Conservation (phyloP, 208 protist species). For the Phytomonas francai region DNA sequence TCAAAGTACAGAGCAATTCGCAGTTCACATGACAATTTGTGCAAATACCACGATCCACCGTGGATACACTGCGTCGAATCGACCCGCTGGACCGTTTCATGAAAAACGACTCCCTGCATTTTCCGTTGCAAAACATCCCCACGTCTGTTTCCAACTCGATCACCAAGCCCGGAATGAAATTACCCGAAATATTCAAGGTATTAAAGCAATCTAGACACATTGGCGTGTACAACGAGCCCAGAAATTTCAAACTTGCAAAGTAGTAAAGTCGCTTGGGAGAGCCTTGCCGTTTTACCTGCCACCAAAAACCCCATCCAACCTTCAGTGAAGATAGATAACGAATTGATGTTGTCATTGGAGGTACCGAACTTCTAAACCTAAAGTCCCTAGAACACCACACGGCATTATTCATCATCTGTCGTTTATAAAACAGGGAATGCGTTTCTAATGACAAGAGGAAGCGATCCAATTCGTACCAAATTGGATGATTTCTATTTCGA, state of each 20-base stretch:
- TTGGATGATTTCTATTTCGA: constrained; percentile 20
- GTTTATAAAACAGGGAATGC: constrained; percentile 26
- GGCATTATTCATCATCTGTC: constrained; percentile 18
- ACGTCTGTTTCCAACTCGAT: constrained; percentile 34
- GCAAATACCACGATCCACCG: constrained; percentile 56
- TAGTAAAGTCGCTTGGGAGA: constrained; percentile 22
- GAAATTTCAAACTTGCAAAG: constrained; percentile 17
- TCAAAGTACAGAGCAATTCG: constrained; percentile 26
- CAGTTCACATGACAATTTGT: constrained; percentile 64
- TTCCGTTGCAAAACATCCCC: constrained; percentile 60
- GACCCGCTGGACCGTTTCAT: constrained; percentile 45
- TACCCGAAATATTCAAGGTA: constrained; percentile 11
- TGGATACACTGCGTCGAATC: constrained; percentile 41
- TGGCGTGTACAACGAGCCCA: constrained; percentile 4
- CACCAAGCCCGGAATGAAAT: constrained; percentile 28
- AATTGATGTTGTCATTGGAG: not conserved
- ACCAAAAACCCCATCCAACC: constrained; percentile 56
- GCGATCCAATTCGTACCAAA: constrained; percentile 46
- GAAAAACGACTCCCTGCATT: constrained; percentile 53
- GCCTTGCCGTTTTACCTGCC: constrained; percentile 24
- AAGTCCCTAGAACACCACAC: constrained; percentile 28
- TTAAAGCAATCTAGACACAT: constrained; percentile 28
- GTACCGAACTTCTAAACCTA: constrained; percentile 4
- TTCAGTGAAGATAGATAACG: constrained; percentile 16
- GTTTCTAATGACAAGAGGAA: constrained; percentile 29